Percentiles rank a stretch among this genome's conserved stretches.
These are phyloP conservation scores for Dendrobium nobile DNA, from an alignment of 106 monocot species.

Conservation along the genomic window DNA sequence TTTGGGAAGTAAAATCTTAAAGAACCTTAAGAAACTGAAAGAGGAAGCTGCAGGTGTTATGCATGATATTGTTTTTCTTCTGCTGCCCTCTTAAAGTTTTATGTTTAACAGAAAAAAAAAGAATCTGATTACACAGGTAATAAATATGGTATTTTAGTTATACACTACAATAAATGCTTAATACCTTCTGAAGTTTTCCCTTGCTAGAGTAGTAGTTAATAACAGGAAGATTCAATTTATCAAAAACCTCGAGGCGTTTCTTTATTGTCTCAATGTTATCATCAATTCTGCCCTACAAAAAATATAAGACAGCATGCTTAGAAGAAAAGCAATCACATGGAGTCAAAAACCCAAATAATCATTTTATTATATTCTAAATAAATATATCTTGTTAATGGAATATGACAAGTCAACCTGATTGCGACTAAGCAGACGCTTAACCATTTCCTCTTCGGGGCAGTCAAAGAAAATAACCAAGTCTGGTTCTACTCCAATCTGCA, in stretches of 20 bases:
- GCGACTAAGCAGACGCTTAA: constrained; percentile 78
- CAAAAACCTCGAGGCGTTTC: constrained; percentile 77
- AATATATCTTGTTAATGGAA: neutral
- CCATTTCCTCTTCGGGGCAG: constrained; percentile 89
- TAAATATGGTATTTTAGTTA: neutral
- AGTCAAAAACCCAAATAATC: neutral
- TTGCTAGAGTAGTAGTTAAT: constrained; percentile 65
- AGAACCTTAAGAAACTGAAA: no score
- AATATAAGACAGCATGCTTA: neutral
- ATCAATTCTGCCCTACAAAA: constrained; percentile 77
- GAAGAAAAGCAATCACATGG: neutral
- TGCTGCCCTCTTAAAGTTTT: neutral
- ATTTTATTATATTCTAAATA: constrained; percentile 4
- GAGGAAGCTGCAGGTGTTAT: no score
- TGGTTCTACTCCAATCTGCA: constrained; percentile 81
- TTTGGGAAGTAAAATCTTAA: no score
- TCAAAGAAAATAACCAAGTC: constrained; percentile 86
- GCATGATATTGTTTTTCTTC: neutral
- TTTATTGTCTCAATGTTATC: constrained; percentile 91
- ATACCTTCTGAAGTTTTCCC: constrained; percentile 88
- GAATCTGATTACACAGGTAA: neutral
- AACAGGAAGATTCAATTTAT: constrained; percentile 70
- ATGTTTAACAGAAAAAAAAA: neutral
- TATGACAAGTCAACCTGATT: constrained; percentile 53
- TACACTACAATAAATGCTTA: neutral